Base-by-base conservation (phyloP, 345 rosid genomes). In the Bruguiera parviflora region DNA sequence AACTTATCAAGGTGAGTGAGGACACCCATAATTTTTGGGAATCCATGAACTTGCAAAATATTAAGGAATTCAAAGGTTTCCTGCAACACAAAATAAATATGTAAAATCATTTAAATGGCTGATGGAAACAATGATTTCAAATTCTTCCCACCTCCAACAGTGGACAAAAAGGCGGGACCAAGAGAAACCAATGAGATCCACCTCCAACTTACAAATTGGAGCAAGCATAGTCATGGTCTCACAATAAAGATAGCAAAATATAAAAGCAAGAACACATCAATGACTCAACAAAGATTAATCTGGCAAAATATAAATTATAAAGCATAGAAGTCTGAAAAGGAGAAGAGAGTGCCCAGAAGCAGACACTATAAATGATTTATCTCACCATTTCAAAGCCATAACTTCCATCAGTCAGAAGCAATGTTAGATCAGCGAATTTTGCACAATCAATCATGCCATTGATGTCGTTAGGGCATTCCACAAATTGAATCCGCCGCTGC, bases 371-470 rank as follows among this genome's bases (percentile, higher is more conserved):
- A 11, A 29, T 18, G 0, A 52, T 22, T 62, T 33, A 72, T 63
- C 84, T 81, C 73, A 92, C 96, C 96, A 93, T 95, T 85, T 95
- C 99, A 78, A 95, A 95, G 57, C 99, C 97, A 62, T 92, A 94
- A 80, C 99, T 94, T 80, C 93, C 99, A 67, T 92, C 97, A 59
- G 86, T 82, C 65, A 95, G 82, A 65, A 95, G 96, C 73, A 95
- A 58, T 28, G 97, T 97, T 67, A 95, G 74, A 85, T 95, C 97
- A 74, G 97, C 96, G 80, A 78, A 77, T 80, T 95, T 95, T 19
- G 97, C 96, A 75, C 92, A 87, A 76, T 92, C 97, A 52, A 95
- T 79, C 99, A 95, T 95, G 71, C 93, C 96, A 81, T 95, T 95
- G 75, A 95, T 86, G 74, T 95, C 96, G 84, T 88, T 92, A 21